Evolutionary conservation across 371 early-diverging fungal species (phyloP).

Genomic region (Amoeboaphelidium occidentale): DNA sequence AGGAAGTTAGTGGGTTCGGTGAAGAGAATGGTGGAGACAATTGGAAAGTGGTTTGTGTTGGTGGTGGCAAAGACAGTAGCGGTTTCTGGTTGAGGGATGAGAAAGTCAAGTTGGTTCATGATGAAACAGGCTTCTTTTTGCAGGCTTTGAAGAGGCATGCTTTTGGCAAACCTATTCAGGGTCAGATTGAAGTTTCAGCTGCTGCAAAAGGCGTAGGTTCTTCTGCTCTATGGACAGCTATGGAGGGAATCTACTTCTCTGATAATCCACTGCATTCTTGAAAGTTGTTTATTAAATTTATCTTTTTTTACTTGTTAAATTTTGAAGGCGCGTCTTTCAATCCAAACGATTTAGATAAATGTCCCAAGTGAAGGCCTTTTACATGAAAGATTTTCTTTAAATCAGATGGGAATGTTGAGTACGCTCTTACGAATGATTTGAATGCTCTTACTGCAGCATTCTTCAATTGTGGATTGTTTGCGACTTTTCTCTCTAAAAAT

Average conservation of each 20-base stretch:
- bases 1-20: neutral
- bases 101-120: neutral
- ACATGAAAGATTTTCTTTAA: constrained; percentile 77
- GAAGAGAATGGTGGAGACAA: neutral
- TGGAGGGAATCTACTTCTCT: neutral
- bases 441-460: constrained; percentile 40
- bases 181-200: neutral
- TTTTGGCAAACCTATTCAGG: neutral
- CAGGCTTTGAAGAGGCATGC: neutral
- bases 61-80: neutral
- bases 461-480: neutral
- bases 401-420: constrained; percentile 60
- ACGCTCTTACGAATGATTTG: constrained; percentile 66
- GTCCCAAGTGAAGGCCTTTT: constrained; percentile 76
- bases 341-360: constrained; percentile 83
- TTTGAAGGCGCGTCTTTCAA: constrained; percentile 50
- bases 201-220: neutral
- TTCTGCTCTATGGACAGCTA: neutral
- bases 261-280: neutral
- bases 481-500: neutral
- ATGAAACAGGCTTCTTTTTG: neutral
- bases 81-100: neutral
- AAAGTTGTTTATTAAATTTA: neutral
- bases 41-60: neutral
- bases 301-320: neutral